Percentiles rank a stretch among this genome's conserved stretches.
Evolutionary conservation across 73 alveolate genomes (phyloP).

Genomic region (Paramecium sonneborni): DNA sequence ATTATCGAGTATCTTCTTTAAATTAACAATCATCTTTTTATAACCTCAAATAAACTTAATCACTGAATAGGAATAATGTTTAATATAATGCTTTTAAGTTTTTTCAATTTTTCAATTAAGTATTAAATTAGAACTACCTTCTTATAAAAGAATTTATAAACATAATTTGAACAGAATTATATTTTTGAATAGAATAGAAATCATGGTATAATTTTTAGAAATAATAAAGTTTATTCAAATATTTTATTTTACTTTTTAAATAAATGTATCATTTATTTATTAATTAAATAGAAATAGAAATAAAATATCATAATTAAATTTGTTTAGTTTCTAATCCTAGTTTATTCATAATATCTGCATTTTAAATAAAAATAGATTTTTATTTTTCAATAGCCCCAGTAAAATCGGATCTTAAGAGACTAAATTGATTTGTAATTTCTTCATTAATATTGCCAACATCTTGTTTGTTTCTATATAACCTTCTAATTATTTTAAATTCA

Average conservation of each 20-base stretch:
- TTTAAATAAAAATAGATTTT: neutral
- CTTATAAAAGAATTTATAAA: neutral
- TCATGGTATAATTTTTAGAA: neutral
- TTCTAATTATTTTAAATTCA: neutral
- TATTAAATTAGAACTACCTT: neutral
- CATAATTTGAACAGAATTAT: neutral
- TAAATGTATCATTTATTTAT: neutral
- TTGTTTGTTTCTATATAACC: neutral
- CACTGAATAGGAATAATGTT: neutral
- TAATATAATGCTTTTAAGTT: neutral
- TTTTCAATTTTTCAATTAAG: neutral
- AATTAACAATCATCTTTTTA: neutral
- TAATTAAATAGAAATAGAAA: neutral
- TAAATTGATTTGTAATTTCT: slow-evolving; percentile 19
- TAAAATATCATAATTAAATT: neutral
- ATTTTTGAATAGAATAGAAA: neutral
- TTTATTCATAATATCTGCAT: slow-evolving; percentile 15
- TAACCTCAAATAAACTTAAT: neutral
- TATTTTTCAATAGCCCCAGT: neutral
- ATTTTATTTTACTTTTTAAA: neutral
- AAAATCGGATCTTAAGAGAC: neutral
- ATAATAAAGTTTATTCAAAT: neutral
- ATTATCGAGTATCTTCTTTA: too few relatives aligned
- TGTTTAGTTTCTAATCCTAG: slow-evolving; percentile 21
- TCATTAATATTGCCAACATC: slow-evolving; percentile 22